A percentile compares a stretch with the other conserved stretches of the same genome.
These are phyloP conservation scores for Ogataea populi-albae DNA, from an alignment of 805 yeast species.

Conservation along the genomic window DNA sequence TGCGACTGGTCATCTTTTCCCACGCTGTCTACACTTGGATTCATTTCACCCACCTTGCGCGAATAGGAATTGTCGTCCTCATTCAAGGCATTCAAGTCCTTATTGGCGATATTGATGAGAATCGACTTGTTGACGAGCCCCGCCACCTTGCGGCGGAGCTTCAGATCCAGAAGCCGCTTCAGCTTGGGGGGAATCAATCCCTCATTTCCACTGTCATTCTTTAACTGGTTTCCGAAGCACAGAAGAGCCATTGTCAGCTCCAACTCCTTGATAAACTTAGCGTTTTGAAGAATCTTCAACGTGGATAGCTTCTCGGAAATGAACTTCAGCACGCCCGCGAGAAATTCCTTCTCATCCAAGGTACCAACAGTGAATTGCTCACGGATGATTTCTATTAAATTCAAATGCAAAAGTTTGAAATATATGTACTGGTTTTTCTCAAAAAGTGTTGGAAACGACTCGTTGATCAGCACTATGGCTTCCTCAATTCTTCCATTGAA, in stretches of 20 bases:
- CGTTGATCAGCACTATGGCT: conserved; percentile 56
- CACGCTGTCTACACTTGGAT: conserved; percentile 9
- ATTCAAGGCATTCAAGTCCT: conserved; percentile 13
- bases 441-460: conserved; percentile 59
- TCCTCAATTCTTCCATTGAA: conserved; percentile 57
- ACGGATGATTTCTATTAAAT: conserved; percentile 78
- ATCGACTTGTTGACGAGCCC: conserved; percentile 67
- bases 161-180: conserved; percentile 52
- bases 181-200: conserved; percentile 53
- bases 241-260: conserved; percentile 83
- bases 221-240: conserved; percentile 41
- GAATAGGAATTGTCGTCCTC: conserved; percentile 14
- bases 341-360: conserved; percentile 44
- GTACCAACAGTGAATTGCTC: conserved; percentile 36
- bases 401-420: conserved; percentile 68
- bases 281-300: conserved; percentile 36
- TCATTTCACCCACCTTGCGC: conserved; percentile 12
- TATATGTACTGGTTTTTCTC: conserved; percentile 64
- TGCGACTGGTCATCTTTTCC: conserved; percentile 2
- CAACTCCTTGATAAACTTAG: conserved; percentile 61
- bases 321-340: conserved; percentile 52
- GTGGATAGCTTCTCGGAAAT: conserved; percentile 50
- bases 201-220: conserved; percentile 17
- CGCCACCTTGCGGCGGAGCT: conserved; percentile 64
- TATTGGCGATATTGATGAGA: conserved; percentile 36